Evolutionary conservation across 169 alveolate species (phyloP).

Genomic region (Ichthyophthirius multifiliis): DNA sequence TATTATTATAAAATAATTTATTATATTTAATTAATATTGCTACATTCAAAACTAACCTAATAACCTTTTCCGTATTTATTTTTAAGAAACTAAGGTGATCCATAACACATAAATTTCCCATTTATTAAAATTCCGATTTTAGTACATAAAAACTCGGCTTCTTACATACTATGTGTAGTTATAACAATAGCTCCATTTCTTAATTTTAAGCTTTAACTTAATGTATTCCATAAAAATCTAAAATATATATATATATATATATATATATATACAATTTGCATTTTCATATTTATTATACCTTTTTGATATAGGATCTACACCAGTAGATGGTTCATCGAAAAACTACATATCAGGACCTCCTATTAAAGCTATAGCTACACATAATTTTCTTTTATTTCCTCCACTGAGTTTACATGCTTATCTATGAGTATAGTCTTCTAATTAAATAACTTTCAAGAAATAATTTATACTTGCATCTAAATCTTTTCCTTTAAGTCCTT

Average conservation of each 20-base stretch:
- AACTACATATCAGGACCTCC: conserved; percentile 60
- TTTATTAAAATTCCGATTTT: conserved; percentile 77
- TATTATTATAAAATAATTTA: background rate
- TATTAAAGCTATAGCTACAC: conserved; percentile 54
- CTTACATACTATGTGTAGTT: conserved; percentile 86
- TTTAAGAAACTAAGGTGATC: conserved; percentile 62
- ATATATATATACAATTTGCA: background rate
- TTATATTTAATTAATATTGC: background rate
- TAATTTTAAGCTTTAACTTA: conserved; percentile 47
- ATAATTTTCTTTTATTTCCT: conserved; percentile 61
- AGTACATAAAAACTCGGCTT: conserved; percentile 78
- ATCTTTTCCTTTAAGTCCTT: conserved; percentile 58
- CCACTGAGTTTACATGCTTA: conserved; percentile 57
- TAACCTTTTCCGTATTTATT: conserved; percentile 68
- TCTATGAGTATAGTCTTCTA: conserved; percentile 47
- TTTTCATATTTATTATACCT: conserved; percentile 9
- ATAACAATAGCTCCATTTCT: conserved; percentile 55
- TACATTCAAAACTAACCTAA: background rate
- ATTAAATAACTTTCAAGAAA: conserved; percentile 49
- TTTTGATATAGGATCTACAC: conserved; percentile 80
- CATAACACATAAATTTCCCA: conserved; percentile 72
- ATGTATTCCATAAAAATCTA: conserved; percentile 63
- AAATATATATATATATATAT: background rate
- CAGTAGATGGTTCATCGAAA: conserved; percentile 74
- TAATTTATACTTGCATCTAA: conserved; percentile 30